Base-by-base conservation (phyloP, 1,284 basidiomycete species). In the Irpex rosettiformis region DNA sequence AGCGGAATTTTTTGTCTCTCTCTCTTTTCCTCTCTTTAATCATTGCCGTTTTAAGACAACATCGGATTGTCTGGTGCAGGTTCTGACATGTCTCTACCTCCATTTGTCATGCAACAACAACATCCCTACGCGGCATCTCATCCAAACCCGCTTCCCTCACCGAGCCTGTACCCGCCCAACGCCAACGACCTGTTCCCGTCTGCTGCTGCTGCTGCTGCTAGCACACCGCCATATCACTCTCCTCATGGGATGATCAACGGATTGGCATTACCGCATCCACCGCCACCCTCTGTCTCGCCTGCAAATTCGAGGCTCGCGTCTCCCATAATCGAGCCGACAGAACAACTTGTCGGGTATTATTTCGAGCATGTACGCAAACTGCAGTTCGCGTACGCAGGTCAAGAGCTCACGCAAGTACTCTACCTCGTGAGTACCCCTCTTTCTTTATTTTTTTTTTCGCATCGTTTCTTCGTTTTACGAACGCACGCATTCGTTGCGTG, bases 331-430 rank as follows among this genome's bases (percentile, higher is more conserved):
- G 57, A 58, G 45, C 52, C 45, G 28, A 30, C 52, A n/a, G 57
- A 58, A 21, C 57, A 51, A 49, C 79, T 85, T 62, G 78, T 87
- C 55, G 73, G 82, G 64, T 86, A 88, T 69, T 89, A 88, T 69
- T 88, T 89, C 66, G 79, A 82, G 58, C 78, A 84, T 61, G 83
- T 89, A 59, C 81, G 81, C 25, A 79, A 79, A 64, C 73, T 83
- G 52, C 81, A 86, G 66, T 83, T 80, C 62, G 75, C 80, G 29
- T 86, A 87, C 65, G 78, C 81, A 30, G 78, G 80, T 3, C 81
- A 81, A 59, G 70, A 76, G 4, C 75, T 86, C 54, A 81, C 82
- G 27, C 82, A 84, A 57, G 75, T 81, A 54, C 82, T 85, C 59
- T 84, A 84, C 69, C 77, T 78, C 53, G 86, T 88, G 70, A 74